Percentiles rank a stretch among this genome's conserved stretches.
Conservation (phyloP, 345 rosid genomes). For the Gossypioides kirkii region DNA sequence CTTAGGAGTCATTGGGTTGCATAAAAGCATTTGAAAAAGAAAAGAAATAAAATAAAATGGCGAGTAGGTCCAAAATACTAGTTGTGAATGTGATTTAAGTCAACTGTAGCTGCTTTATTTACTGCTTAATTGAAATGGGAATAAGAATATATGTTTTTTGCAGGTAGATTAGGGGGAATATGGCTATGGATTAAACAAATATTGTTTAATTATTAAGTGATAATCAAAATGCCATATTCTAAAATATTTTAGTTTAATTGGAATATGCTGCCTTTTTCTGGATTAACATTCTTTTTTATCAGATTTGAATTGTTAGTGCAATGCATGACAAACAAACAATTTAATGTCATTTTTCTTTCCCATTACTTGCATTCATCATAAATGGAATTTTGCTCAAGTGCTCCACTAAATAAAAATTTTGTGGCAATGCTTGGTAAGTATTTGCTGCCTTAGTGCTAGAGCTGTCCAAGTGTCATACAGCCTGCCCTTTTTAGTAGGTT, state of each 20-base stretch:
- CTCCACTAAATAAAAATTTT: not conserved
- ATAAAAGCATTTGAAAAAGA: too few species aligned
- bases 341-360: not conserved
- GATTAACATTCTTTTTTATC: not conserved
- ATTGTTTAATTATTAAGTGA: not conserved
- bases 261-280: not conserved
- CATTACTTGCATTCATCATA: not conserved
- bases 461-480: too few species aligned
- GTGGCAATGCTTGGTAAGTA: not conserved
- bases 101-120: not conserved
- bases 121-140: not conserved
- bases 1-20: too few species aligned
- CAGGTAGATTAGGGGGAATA: not conserved
- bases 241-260: not conserved
- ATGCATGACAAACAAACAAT: not conserved
- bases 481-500: too few species aligned
- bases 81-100: not conserved
- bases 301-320: not conserved
- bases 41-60: not conserved
- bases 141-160: not conserved
- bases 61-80: not conserved
- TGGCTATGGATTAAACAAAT: not conserved
- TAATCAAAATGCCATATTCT: not conserved
- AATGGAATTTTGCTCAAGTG: not conserved
- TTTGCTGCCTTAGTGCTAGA: not conserved